Conservation (phyloP, 2,329 filamentous ascomycete genomes). For the Dothistroma septosporum region DNA sequence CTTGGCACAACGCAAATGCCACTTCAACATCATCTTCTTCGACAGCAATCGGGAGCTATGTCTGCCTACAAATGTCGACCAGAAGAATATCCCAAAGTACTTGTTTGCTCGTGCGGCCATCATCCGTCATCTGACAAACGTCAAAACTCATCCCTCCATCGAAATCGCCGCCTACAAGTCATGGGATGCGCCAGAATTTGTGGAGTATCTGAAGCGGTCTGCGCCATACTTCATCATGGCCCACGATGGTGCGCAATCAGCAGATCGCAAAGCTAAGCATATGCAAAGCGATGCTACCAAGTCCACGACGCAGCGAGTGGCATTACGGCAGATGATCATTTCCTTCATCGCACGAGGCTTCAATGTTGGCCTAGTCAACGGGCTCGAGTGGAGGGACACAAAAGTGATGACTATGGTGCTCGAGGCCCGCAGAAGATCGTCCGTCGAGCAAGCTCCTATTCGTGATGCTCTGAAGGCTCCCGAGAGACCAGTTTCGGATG, state of each 20-base stretch:
- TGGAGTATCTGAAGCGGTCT: constrained; percentile 50
- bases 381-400: constrained; percentile 59
- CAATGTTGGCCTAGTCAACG: constrained; percentile 62
- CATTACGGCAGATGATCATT: constrained; percentile 50
- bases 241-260: constrained; percentile 54
- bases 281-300: constrained; percentile 12
- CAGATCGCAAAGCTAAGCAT: constrained; percentile 22
- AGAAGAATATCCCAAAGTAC: constrained; percentile 49
- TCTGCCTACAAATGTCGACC: constrained; percentile 44
- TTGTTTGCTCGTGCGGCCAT: constrained; percentile 60
- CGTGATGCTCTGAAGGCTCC: not conserved
- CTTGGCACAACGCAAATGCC: constrained; percentile 60
- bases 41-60: constrained; percentile 54
- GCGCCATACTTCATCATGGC: constrained; percentile 65
- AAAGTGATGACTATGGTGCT: constrained; percentile 55
- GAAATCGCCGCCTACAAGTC: constrained; percentile 48
- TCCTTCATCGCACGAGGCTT: constrained; percentile 54
- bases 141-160: constrained; percentile 38
- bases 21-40: constrained; percentile 70
- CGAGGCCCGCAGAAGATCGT: constrained; percentile 25
- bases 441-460: constrained; percentile 11
- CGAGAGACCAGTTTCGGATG: constrained; percentile 14
- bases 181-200: constrained; percentile 49
- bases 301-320: constrained; percentile 18
- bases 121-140: constrained; percentile 59